These are phyloP conservation scores for Tremella yokohamensis DNA, from an alignment of 768 basidiomycete species.

Conservation along the genomic window DNA sequence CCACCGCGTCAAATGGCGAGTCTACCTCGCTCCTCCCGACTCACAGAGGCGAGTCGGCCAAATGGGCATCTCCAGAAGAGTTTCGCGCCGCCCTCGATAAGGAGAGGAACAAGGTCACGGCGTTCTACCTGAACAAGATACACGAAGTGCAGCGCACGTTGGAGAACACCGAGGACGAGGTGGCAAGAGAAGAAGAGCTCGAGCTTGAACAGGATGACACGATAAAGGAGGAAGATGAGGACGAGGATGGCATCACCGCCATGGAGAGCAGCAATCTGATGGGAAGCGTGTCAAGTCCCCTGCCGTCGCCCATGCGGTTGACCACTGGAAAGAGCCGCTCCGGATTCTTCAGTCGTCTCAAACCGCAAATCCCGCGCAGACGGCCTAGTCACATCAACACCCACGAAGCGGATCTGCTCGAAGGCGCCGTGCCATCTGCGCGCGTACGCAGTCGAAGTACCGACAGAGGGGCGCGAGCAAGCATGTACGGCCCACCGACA, in stretches of 20 bases:
- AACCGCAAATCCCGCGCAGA: neutral
- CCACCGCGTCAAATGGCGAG: constrained; percentile 42
- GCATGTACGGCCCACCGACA: too few relatives aligned
- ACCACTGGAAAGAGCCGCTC: neutral
- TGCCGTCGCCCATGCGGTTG: constrained; percentile 3
- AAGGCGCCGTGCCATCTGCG: constrained; percentile 29
- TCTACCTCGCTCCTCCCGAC: constrained; percentile 44
- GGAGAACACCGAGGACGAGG: constrained; percentile 47
- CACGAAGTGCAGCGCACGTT: constrained; percentile 58
- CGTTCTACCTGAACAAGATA: constrained; percentile 76
- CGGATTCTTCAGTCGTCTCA: neutral
- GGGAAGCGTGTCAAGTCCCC: constrained; percentile 8
- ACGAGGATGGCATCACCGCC: constrained; percentile 32
- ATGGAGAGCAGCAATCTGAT: constrained; percentile 6
- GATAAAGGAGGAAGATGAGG: constrained; percentile 48
- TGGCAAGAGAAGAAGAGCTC: constrained; percentile 49
- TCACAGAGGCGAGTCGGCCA: constrained; percentile 20
- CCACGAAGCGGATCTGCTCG: constrained; percentile 47
- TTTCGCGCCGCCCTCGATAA: constrained; percentile 75
- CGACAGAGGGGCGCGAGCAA: too few relatives aligned
- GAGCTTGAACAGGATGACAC: constrained; percentile 39
- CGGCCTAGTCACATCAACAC: constrained; percentile 10
- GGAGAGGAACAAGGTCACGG: constrained; percentile 73
- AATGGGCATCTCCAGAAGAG: constrained; percentile 46
- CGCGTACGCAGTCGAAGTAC: constrained; percentile 14